Evolutionary conservation across 148 eudicot genomes (phyloP), one percentile per base, ranked within the genome.

Genomic region (Limonium bicolor): DNA sequence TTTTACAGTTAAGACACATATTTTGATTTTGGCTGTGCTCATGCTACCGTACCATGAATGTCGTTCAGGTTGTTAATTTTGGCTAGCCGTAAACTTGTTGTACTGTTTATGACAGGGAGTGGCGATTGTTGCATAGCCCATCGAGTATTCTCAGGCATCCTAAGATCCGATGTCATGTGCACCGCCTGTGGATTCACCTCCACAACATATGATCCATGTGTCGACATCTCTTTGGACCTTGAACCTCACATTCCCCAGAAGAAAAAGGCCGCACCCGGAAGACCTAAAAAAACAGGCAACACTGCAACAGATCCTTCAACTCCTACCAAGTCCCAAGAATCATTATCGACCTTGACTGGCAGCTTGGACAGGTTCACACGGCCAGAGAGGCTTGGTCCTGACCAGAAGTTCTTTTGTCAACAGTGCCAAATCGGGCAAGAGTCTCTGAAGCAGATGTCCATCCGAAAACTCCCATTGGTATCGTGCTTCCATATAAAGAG

Each of bases 121-220:
- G 87, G 82, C 50, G 82, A 82, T 45, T 82, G 93, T 48, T 82
- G 93, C 39, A 69, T 82, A 30, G 93, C 78, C 17, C 93, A 82
- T 51, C 72, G 71, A 61, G 93, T 82, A 31, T 82, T 82, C 53
- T 82, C 81, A 19, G 93, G 93, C 36, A 68, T 71, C 41, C 59
- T 82, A 58, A 65, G 85, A 40, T 82, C 93, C 4, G 93, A 82
- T 48, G 76, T 77, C 55, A 82, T 77, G 85, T 82, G 93, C 44
- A 74, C 76, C 60, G 68, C 82, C 14, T 82, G 93, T 45, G 93
- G 93, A 27, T 82, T 74, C 55, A 77, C 85, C 47, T 82, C 93
- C 9, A 73, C 85, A 15, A 82, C 82, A n/a, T 74, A 71, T 26
- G 93, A 82, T 53, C 93, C 93, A 0, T 77, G 85, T 54, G 58